These are phyloP conservation scores for Byssoonygena ceratinophila DNA, from an alignment of 2,329 filamentous ascomycete species.

Conservation along the genomic window DNA sequence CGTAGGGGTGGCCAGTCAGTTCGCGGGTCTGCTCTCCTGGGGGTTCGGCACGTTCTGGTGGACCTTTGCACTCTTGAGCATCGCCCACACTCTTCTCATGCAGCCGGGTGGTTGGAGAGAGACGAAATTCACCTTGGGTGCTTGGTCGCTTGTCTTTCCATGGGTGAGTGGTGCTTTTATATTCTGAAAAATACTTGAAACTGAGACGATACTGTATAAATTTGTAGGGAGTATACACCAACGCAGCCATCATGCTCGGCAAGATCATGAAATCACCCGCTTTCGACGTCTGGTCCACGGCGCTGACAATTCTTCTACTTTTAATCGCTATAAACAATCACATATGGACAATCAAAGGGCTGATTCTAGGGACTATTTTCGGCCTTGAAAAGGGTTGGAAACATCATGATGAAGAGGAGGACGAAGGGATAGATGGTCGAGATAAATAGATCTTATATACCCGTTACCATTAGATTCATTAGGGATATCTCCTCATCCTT, in stretches of 20 bases:
- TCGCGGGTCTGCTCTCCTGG: constrained; percentile 32
- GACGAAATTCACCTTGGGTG: constrained; percentile 24
- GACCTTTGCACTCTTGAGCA: constrained; percentile 32
- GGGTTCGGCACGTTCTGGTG: constrained; percentile 37
- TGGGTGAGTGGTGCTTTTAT: constrained; percentile 32
- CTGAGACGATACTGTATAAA: no score
- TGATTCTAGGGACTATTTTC: constrained; percentile 25
- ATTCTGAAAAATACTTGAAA: no score
- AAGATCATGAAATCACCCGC: constrained; percentile 31
- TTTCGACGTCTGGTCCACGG: constrained; percentile 33
- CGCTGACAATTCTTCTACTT: constrained; percentile 28
- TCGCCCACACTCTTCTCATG: constrained; percentile 22
- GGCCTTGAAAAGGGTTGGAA: constrained; percentile 24
- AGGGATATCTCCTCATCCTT: no score
- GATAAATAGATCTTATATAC: background rate
- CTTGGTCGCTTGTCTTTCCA: constrained; percentile 33
- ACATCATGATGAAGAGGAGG: background rate
- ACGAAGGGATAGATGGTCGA: background rate
- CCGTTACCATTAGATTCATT: background rate
- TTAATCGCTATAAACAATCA: constrained; percentile 27
- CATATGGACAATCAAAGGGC: constrained; percentile 25
- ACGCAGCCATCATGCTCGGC: constrained; percentile 31
- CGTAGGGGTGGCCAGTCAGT: constrained; percentile 28
- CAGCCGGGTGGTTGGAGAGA: constrained; percentile 19
- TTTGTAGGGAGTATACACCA: constrained; percentile 33